A percentile compares a stretch with the other conserved stretches of the same genome.
Evolutionary conservation across 2,329 filamentous ascomycete species (phyloP).

Genomic region (Colletotrichum euphorbiae): DNA sequence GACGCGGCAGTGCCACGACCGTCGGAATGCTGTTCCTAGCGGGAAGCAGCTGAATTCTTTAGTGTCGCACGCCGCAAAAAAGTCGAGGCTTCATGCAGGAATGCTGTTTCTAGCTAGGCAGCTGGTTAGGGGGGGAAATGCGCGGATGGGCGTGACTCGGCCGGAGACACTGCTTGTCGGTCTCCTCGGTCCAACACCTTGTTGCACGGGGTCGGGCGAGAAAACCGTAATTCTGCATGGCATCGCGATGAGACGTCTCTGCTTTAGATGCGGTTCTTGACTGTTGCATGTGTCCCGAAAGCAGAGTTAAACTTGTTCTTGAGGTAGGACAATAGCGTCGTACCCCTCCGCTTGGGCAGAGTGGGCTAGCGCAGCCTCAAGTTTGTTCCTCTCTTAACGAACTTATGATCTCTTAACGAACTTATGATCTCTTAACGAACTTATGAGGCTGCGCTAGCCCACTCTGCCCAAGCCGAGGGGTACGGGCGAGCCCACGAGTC

Average conservation of each 20-base stretch:
- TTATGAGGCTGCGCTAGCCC: too few relatives aligned
- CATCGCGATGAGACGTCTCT: neutral
- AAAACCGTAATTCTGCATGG: neutral
- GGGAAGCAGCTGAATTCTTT: neutral
- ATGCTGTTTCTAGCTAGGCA: constrained; percentile 9
- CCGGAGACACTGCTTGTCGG: constrained; percentile 18
- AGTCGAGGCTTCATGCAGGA: neutral
- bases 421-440: too few relatives aligned
- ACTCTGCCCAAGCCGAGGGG: too few relatives aligned
- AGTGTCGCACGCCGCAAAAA: neutral
- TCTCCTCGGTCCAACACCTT: neutral
- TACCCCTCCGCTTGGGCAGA: too few relatives aligned
- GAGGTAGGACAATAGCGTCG: constrained; percentile 14
- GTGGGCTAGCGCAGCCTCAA: too few relatives aligned
- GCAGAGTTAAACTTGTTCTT: neutral
- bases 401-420: too few relatives aligned
- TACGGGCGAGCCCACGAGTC: constrained; percentile 1
- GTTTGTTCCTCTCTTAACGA: too few relatives aligned
- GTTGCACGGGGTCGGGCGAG: neutral
- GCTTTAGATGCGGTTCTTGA: neutral
- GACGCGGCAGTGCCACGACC: constrained; percentile 15
- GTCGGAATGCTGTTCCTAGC: neutral
- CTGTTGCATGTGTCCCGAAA: neutral
- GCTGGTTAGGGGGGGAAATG: constrained; percentile 15
- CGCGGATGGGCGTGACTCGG: neutral